Base-by-base conservation (phyloP, 352 stramenopile species). In the Pythium brachiatum region DNA sequence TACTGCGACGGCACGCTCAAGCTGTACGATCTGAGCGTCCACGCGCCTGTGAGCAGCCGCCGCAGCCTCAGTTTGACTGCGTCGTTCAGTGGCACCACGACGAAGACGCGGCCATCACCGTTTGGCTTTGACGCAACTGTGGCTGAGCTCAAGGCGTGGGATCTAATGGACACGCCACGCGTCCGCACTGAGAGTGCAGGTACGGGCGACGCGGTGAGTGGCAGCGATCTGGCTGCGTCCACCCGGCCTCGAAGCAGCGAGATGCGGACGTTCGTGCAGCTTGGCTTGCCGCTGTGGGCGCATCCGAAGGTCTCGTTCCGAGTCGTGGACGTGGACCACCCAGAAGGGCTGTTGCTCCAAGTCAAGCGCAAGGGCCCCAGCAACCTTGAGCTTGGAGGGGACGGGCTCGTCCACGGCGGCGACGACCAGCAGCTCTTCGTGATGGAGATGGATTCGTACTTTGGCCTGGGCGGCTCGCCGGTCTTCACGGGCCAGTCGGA, bases 391-490 rank as follows among this genome's bases (percentile, higher is more conserved):
- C 41, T 31, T 15, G 64, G 53, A 57, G 68, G 62, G 62, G 79
- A 73, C 62, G 80, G 69, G 32, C 70, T 50, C 67, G 68, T 78
- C 61, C 53, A 81, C 39, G 73, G 74, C 41, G 78, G 87, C 20
- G 81, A 89, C 26, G 77, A 90, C 57, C 70, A 90, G 27, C 80
- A 90, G 62, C 68, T 92, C 27, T 93, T 93, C 66, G 84, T 91
- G 51, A 81, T 93, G 65, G 82, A 93, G 54, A 93, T 93, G 84
- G 84, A 93, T 69, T 88, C 81, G 32, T 93, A 93, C 69, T 93
- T 93, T 69, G 84, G 84, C 12, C 80, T 91, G n/a, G 82, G 84
- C 6, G 82, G 78, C 1, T 93, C 84, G 3, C 84, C 84, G 7
- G 81, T 93, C 11, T 91, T 93, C 59, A 69, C 88, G 39, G 81